Conservation (phyloP, 768 basidiomycete genomes). For the Podaxis carcinomalis region DNA sequence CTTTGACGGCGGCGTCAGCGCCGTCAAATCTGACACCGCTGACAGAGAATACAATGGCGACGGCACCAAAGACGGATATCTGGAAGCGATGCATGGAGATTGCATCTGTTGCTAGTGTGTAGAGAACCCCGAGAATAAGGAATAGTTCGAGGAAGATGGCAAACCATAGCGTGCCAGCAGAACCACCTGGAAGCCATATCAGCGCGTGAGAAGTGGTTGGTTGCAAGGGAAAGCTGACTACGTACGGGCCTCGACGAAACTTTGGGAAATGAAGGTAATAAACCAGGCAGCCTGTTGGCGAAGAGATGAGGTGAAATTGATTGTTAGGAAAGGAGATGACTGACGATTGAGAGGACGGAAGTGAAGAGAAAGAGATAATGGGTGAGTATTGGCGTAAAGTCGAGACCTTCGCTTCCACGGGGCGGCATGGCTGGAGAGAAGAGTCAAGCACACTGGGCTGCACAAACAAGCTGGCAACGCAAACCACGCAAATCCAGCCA, state of each 20-base stretch:
- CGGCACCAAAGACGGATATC: constrained; percentile 83
- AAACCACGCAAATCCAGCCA: constrained; percentile 3
- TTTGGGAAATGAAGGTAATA: constrained; percentile 73
- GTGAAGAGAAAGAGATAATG: constrained; percentile 93
- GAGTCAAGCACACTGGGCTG: not conserved
- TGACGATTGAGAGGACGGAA: constrained; percentile 71
- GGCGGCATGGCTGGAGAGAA: constrained; percentile 39
- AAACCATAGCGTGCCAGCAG: constrained; percentile 75
- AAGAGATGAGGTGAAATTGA: constrained; percentile 8
- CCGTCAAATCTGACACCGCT: constrained; percentile 38
- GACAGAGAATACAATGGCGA: constrained; percentile 87
- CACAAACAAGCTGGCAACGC: constrained; percentile 12
- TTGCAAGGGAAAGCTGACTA: not conserved
- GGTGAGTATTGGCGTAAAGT: constrained; percentile 85
- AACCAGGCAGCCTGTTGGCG: constrained; percentile 63
- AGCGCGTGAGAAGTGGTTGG: not conserved
- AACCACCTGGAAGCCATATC: constrained; percentile 28
- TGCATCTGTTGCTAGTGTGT: constrained; percentile 81
- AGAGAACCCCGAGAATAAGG: constrained; percentile 67
- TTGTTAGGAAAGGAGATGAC: constrained; percentile 27
- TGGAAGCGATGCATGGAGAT: constrained; percentile 92
- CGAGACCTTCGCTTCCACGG: constrained; percentile 62
- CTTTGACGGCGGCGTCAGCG: constrained; percentile 55
- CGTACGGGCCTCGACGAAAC: constrained; percentile 54
- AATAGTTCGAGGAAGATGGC: constrained; percentile 74